Base-by-base conservation (phyloP, 352 stramenopile species). In the Phytophthora tubulina region DNA sequence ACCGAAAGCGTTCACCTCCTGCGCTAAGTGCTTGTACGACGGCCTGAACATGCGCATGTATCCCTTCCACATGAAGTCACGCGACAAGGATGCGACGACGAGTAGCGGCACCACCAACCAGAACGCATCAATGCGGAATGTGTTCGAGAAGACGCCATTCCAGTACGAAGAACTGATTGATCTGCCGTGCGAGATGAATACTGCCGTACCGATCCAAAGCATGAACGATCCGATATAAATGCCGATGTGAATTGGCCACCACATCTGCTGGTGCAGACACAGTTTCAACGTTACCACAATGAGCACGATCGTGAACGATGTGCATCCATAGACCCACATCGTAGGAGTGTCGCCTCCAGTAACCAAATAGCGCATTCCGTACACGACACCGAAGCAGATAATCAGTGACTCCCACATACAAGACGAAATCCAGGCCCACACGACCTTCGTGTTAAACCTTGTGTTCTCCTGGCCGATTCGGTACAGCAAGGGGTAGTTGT, bases 271-370 rank as follows among this genome's bases (percentile, higher is more conserved):
- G 50, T 94, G 86, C 50, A 96, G 67, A 58, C 88, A 90, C 3
- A 98, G 87, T 84, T 99, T 99, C 60, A 98, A 79, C 36, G 95
- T 98, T 50, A 99, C 90, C n/a, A 98, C 84, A 44, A 98, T 85
- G 48, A 99, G 82, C 35, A 99, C 85, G 65, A 96, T 93, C 14
- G 94, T 97, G 78, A 98, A 99, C 44, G 96, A 91, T 3, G 90
- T 94, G 44, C 90, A 97, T 44, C 97, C 97, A 61, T 98, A 97
- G 33, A 97, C 90, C 80, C 96, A 97, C 81, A 99, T 92, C 51
- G 92, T 97, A 7, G 90, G 88, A 45, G 94, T 97, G 68, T 97
- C 89, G 5, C 94, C 96, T 30, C 86, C 83, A 3, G 89, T 82
- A 4, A 86, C 81, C 51, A 96, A 75, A 58, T 96, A 90, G 27